Percentiles rank a stretch among this genome's conserved stretches.
phyloP scores from a whole-genome alignment of 345 rosid genomes.

The Brassica rapa region DNA sequence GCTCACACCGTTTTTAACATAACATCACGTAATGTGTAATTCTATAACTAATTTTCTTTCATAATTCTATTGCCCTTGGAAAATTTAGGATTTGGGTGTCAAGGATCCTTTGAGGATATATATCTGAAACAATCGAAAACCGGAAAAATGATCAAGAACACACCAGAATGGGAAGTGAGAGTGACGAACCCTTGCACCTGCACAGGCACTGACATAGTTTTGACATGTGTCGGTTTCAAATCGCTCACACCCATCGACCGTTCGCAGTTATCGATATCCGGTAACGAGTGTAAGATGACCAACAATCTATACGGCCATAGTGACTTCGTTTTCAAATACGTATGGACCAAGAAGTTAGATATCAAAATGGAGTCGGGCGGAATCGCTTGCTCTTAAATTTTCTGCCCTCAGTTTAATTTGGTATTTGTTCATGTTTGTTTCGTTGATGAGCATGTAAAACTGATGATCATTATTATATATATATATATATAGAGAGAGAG shows the following conservation, averaged over 20 bases:
- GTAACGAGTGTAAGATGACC: slow-evolving; percentile 6
- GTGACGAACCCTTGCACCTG: neutral
- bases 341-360: neutral
- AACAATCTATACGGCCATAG: neutral
- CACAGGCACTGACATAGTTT: neutral
- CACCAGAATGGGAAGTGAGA: slow-evolving; percentile 25
- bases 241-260: slow-evolving; percentile 10
- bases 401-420: neutral
- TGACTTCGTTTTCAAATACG: neutral
- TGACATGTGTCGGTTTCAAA: slow-evolving; percentile 21
- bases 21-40: neutral
- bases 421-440: neutral
- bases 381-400: neutral
- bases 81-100: slow-evolving; percentile 14
- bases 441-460: neutral
- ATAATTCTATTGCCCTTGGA: neutral
- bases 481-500: too few relatives aligned
- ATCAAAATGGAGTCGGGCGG: neutral
- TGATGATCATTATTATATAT: neutral
- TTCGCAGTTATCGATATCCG: neutral
- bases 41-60: neutral
- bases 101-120: neutral
- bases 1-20: neutral
- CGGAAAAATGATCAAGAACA: slow-evolving; percentile 8
- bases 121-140: slow-evolving; percentile 19